phyloP scores from a whole-genome alignment of 306 rosid species.

The Lablab purpureus region DNA sequence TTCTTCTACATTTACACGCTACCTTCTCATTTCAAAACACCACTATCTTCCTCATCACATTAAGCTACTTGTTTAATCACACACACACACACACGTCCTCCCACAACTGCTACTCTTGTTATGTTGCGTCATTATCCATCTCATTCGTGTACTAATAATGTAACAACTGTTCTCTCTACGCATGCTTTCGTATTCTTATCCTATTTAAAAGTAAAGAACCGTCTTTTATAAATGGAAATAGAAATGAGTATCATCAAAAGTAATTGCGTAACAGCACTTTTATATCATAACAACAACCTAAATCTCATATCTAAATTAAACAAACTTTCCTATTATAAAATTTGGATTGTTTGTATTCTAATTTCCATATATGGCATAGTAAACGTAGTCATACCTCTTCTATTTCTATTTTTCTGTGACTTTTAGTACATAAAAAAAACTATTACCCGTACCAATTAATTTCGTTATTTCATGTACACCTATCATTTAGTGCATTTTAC shows the following conservation, averaged over 20 bases:
- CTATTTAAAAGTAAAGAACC: constrained; percentile 29
- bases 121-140: constrained; percentile 20
- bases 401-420: too few species aligned
- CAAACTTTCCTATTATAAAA: background rate
- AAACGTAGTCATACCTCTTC: background rate
- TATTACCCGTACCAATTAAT: too few species aligned
- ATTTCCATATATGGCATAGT: background rate
- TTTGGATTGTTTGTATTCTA: background rate
- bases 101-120: background rate
- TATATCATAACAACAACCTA: constrained; percentile 1
- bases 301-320: background rate
- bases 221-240: constrained; percentile 19
- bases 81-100: too few species aligned
- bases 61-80: background rate
- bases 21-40: constrained; percentile 26
- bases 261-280: constrained; percentile 19
- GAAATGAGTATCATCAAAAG: constrained; percentile 16
- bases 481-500: too few species aligned
- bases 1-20: background rate
- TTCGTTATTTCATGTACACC: background rate
- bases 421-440: too few species aligned
- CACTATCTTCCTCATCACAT: background rate
- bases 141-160: background rate
- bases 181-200: constrained; percentile 36
- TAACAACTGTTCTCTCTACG: background rate